Conservation (phyloP, 2,329 filamentous ascomycete genomes). For the Zalaria sp. region DNA sequence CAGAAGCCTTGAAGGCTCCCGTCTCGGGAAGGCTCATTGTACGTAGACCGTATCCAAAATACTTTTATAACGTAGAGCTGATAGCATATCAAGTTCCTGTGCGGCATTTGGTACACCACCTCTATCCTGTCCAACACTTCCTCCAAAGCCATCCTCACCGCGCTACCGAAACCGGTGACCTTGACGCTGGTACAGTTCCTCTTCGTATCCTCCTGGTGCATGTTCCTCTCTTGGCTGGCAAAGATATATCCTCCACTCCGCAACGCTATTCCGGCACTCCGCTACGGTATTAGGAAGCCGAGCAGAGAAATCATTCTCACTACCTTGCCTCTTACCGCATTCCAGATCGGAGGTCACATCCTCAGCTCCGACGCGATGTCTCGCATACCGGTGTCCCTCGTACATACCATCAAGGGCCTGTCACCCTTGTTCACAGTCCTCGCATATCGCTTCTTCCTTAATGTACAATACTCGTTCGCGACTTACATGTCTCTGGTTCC, state of each 20-base stretch:
- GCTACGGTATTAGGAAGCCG: conserved; percentile 70
- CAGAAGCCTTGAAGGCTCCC: conserved; percentile 78
- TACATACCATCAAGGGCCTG: conserved; percentile 96
- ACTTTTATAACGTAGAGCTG: conserved; percentile 12
- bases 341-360: conserved; percentile 88
- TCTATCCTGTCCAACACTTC: conserved; percentile 95
- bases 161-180: conserved; percentile 79
- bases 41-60: conserved; percentile 23
- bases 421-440: conserved; percentile 91
- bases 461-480: conserved; percentile 72
- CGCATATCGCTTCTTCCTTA: conserved; percentile 79
- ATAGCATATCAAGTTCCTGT: conserved; percentile 51
- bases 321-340: conserved; percentile 80
- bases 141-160: conserved; percentile 90
- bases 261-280: conserved; percentile 60
- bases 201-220: conserved; percentile 78
- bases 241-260: conserved; percentile 57
- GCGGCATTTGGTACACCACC: conserved; percentile 84
- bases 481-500: conserved; percentile 71
- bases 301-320: conserved; percentile 69
- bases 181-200: conserved; percentile 88
- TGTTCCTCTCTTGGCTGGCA: conserved; percentile 65
- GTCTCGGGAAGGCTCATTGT: conserved; percentile 81
- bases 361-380: conserved; percentile 87
- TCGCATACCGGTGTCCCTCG: conserved; percentile 88